Evolutionary conservation across 2,329 filamentous ascomycete species (phyloP).

Genomic region (Emergomyces orientalis): DNA sequence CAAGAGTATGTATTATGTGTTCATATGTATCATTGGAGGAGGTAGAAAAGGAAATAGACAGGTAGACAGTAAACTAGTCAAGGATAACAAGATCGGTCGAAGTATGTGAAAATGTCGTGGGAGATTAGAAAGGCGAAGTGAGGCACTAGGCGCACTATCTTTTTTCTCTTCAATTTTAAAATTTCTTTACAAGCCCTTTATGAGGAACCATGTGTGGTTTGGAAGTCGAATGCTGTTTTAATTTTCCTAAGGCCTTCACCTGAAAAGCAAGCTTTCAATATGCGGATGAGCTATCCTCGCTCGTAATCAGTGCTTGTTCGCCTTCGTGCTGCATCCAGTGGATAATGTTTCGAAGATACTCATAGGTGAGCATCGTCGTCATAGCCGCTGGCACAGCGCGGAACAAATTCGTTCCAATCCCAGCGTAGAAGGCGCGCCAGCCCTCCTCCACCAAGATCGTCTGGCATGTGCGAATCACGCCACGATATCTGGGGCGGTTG

Average conservation of each 20-base stretch:
- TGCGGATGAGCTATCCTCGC: neutral
- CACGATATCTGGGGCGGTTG: constrained; percentile 55
- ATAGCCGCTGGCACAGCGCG: constrained; percentile 89
- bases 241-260: neutral
- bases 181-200: neutral
- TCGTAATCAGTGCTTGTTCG: constrained; percentile 5
- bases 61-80: neutral
- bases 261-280: neutral
- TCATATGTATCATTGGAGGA: neutral
- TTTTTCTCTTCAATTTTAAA: neutral
- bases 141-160: neutral
- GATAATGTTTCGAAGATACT: constrained; percentile 56
- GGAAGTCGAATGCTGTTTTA: neutral
- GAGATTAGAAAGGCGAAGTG: neutral
- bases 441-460: constrained; percentile 86
- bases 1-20: neutral
- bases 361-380: constrained; percentile 95
- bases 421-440: constrained; percentile 93
- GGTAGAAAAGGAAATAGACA: neutral
- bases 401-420: constrained; percentile 96
- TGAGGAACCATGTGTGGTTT: neutral
- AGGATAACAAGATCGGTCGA: neutral
- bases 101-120: neutral
- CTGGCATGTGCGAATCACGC: constrained; percentile 69
- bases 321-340: constrained; percentile 48